A percentile compares a stretch with the other conserved stretches of the same genome.
These are phyloP conservation scores for Galeopsis tetrahit DNA, from an alignment of 257 asterid species.

Conservation along the genomic window DNA sequence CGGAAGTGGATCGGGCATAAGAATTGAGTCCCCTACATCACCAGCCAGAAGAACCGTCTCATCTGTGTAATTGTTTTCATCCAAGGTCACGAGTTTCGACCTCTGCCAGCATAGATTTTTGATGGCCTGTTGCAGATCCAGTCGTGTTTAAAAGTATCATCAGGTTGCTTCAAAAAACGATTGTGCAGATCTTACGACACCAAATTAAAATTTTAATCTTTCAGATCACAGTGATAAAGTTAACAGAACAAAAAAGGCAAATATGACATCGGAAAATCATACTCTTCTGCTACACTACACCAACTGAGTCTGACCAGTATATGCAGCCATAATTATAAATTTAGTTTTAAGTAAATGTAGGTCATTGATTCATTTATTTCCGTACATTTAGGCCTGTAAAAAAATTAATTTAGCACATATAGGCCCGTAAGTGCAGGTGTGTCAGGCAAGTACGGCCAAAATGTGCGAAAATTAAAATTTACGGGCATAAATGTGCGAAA, in stretches of 20 bases:
- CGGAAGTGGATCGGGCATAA: constrained; percentile 97
- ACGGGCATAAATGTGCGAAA: too few relatives aligned
- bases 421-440: too few relatives aligned
- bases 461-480: too few relatives aligned
- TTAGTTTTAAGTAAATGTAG: not conserved
- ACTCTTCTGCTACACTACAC: constrained; percentile 3
- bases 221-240: not conserved
- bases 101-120: constrained; percentile 93
- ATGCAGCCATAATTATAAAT: not conserved
- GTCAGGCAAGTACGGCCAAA: too few relatives aligned
- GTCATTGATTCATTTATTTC: too few relatives aligned
- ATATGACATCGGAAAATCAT: not conserved
- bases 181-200: not conserved
- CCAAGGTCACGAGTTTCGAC: constrained; percentile 66
- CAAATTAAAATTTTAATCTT: not conserved
- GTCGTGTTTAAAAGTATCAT: constrained; percentile 28
- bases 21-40: constrained; percentile 73
- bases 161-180: not conserved
- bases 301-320: constrained; percentile 18
- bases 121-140: constrained; percentile 63
- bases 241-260: not conserved
- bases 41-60: constrained; percentile 79
- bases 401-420: too few relatives aligned
- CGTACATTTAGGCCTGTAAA: too few relatives aligned
- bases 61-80: constrained; percentile 69